Evolutionary conservation across 192 early-diverging fungal species (phyloP), one percentile per base, ranked within the genome.

Genomic region (Endogone sp.): DNA sequence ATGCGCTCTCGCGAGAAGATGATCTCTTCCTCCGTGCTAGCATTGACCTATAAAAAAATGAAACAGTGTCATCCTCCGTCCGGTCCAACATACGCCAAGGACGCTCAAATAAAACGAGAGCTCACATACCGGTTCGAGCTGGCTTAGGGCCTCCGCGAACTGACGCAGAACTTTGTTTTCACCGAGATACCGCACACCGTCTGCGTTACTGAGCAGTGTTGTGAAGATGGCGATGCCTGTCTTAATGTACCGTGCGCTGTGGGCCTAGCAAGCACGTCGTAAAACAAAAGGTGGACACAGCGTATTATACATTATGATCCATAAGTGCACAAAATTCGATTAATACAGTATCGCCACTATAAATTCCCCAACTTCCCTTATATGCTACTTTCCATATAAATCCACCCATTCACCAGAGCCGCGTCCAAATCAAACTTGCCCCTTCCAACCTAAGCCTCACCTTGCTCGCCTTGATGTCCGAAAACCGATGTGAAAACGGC

Each of bases 1-100:
- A 95, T 88, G 56, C 88, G 70, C 28, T 90, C 90, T 63, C 84
- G 86, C 4, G 89, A 88, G 71, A 95, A 94, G 13, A 94, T 79
- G 37, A 16, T 80, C 28, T 94, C 90, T 0, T 74, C 74, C 64
- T 75, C 81, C 11, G 72, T 62, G 49, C 68, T 75, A 2, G 72
- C 72, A 21, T 81, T 76, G 24, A 88, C 75, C 82, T 84, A n/a
- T n/a, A 71, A 64, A 49, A 79, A 78, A 65, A 79, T 49, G 30
- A 68, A 72, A 31, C 56, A 26, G 63, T 22, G 31, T 24, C 44
- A n/a, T 59, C 13, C 55, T 2, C 26, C 13, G 57, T 31, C 25
- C 23, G 2, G 13, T n/a, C 60, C 6, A 31, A 10, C 37, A 22
- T 54, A 61, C 11, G 61, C 22, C 61, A 8, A 26, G 16, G n/a